Base-by-base conservation (phyloP, 352 stramenopile species). In the Phytophthora sojae region DNA sequence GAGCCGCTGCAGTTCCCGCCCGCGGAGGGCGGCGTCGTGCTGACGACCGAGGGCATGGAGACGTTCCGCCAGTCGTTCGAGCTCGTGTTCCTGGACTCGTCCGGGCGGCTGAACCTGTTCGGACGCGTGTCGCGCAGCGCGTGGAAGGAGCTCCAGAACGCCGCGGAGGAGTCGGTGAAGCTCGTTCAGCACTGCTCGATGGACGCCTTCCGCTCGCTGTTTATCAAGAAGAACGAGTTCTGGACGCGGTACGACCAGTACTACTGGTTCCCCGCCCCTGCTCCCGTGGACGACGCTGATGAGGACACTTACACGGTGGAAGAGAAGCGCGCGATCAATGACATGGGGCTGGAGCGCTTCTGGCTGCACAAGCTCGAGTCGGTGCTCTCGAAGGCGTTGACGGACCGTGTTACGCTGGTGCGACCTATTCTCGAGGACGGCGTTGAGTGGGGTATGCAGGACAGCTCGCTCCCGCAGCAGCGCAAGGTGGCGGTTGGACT, bases 161-260 rank as follows among this genome's bases (percentile, higher is more conserved):
- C 78, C 47, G 88, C 89, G 4, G 70, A 75, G 26, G 84, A 95
- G 49, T 88, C 86, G 1, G 61, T 90, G 6, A 77, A 86, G 30
- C 71, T 93, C 47, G 67, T 92, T 7, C 82, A 93, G 57, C 73
- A 87, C 26, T 83, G 84, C 35, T 81, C 85, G 1, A 82, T 92
- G 61, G 83, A 95, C 50, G 85, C 86, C 55, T 96, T 96, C 58
- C 81, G 80, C n/a, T 73, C 77, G 37, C 67, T 96, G 0, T 96
- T 96, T 57, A 93, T 96, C 69, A 82, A 91, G 64, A 92, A 90
- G 64, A 86, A 86, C 53, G 74, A 83, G 45, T 93, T 96, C 58
- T 96, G 87, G 85, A 91, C 84, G 11, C 75, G 86, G 2, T 97
- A 95, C 53, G 90, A 97, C 72, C 86, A 96, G 72, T 97, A 89